Conservation (phyloP, 441 rosid genomes). For the Populus trichocarpa region DNA sequence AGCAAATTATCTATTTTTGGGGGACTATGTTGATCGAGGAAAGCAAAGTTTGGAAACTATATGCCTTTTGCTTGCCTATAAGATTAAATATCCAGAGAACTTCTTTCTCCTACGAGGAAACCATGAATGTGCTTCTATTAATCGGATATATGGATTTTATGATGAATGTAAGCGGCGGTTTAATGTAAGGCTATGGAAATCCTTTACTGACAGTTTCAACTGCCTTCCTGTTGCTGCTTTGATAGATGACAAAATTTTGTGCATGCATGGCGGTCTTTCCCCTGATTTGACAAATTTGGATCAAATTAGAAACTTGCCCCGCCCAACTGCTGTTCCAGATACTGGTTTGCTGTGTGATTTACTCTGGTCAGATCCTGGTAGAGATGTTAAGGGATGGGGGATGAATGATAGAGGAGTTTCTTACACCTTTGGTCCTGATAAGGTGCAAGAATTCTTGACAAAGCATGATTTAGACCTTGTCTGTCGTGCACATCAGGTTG, state of each 20-base stretch:
- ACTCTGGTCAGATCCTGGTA: conserved; percentile 95
- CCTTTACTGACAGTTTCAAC: conserved; percentile 80
- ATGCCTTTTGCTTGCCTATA: conserved; percentile 82
- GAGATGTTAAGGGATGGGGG: conserved; percentile 90
- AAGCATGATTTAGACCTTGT: conserved; percentile 87
- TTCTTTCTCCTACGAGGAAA: conserved; percentile 85
- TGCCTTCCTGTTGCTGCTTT: conserved; percentile 93
- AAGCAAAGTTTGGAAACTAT: conserved; percentile 93
- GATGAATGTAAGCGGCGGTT: conserved; percentile 90
- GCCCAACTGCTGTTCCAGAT: conserved; percentile 79
- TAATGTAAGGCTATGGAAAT: conserved; percentile 86
- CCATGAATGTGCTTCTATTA: conserved; percentile 89
- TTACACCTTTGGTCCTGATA: conserved; percentile 81
- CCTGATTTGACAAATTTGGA: conserved; percentile 74
- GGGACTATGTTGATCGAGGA: conserved; percentile 93
- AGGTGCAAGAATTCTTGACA: conserved; percentile 66
- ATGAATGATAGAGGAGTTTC: conserved; percentile 95
- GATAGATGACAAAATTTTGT: conserved; percentile 79
- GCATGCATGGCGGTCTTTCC: conserved; percentile 97
- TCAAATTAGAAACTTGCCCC: conserved; percentile 62
- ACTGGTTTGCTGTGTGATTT: conserved; percentile 85
- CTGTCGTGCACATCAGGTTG: conserved; percentile 97
- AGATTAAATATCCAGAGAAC: conserved; percentile 86
- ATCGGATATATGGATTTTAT: conserved; percentile 83
- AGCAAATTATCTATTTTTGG: conserved; percentile 79